Evolutionary conservation across 805 yeast genomes (phyloP), one percentile per base, ranked within the genome.

Genomic region (Ogataea pilisensis): DNA sequence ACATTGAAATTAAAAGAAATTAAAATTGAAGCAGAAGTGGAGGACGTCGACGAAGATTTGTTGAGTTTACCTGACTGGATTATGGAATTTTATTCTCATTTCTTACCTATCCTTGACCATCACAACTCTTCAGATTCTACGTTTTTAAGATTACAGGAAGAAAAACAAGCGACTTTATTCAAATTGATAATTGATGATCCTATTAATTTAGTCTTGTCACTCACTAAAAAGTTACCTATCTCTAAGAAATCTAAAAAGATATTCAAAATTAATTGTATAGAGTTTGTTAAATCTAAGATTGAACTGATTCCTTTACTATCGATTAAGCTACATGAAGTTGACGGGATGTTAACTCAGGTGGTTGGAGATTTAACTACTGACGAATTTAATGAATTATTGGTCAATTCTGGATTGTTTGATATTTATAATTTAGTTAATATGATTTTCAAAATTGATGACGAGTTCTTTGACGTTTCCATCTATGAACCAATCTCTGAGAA

Each of bases 11-110:
- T 70, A 27, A 61, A 62, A 29, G 51, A 49, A 5, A 44, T 49
- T 18, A 64, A 66, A 14, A 46, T 55, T 9, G 60, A 55, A 41
- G 48, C 55, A 1, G 55, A 63, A 54, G 13, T 63, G 53, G 54
- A 67, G 41, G 58, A 60, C 29, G 45, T 72, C 14, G 58, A 66
- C 38, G 72, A 72, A 22, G 86, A 86, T 45, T 65, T 85, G 18
- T 41, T 56, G 19, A 76, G 82, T 45, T 80, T 95, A 4, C 96
- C 97, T 0, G 95, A 85, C 44, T 90, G 95, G 89, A 64, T 85
- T 18, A 66, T 75, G 36, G 82, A 77, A n/a, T 79, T 82, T 49
- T 71, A 83, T 35, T 65, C 76, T 0, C 82, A 78, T 13, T 66
- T 84, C 22, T 67, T 82, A 42, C 77, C 78, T 1, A 60, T 86